Evolutionary conservation across 1,139 yeast species (phyloP).

Genomic region (Nadsonia starkeyi-henricii): DNA sequence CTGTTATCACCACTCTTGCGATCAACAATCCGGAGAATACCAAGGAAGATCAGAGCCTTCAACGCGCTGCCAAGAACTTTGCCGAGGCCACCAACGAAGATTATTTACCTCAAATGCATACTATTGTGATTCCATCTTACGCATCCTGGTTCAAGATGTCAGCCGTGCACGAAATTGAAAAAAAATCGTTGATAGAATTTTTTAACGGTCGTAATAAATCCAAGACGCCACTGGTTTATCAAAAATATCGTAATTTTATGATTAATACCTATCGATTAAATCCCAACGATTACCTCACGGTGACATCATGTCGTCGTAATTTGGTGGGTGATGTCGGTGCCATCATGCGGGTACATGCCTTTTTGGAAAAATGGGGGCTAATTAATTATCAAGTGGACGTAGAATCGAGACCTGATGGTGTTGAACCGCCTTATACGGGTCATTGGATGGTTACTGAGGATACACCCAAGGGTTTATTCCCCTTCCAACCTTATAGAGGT

Average conservation of each 20-base stretch:
- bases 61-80: too few relatives aligned
- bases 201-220: slow-evolving; percentile 62
- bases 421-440: slow-evolving; percentile 55
- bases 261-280: slow-evolving; percentile 81
- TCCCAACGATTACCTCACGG: slow-evolving; percentile 84
- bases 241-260: slow-evolving; percentile 87
- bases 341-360: slow-evolving; percentile 76
- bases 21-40: too few relatives aligned
- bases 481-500: slow-evolving; percentile 47
- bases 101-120: slow-evolving; percentile 53
- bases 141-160: slow-evolving; percentile 79
- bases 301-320: slow-evolving; percentile 89
- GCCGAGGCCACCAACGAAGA: background rate
- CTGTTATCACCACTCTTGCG: too few relatives aligned
- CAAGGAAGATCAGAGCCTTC: too few relatives aligned
- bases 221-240: slow-evolving; percentile 79
- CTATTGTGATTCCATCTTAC: slow-evolving; percentile 86
- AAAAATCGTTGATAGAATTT: slow-evolving; percentile 79
- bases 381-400: slow-evolving; percentile 86
- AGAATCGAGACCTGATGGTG: slow-evolving; percentile 53
- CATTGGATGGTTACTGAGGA: slow-evolving; percentile 44
- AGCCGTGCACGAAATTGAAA: slow-evolving; percentile 49
- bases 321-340: slow-evolving; percentile 95
- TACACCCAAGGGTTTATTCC: slow-evolving; percentile 89
- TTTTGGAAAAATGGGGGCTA: slow-evolving; percentile 90